phyloP scores from a whole-genome alignment of 352 stramenopile species.

The Globisporangium polare region DNA sequence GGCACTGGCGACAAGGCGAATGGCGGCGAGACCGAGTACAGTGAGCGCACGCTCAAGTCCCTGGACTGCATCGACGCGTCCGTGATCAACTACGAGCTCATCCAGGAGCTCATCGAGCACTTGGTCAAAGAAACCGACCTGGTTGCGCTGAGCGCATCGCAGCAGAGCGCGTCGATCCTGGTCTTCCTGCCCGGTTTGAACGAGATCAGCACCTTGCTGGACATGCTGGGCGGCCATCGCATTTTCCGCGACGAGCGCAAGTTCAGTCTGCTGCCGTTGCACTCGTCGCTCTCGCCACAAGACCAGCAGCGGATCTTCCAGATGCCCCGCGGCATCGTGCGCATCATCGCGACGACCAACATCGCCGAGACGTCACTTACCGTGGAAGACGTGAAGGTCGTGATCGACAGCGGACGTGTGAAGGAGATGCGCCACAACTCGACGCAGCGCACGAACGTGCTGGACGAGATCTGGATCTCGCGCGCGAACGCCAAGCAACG shows the following conservation, averaged over 20 bases:
- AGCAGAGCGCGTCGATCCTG: slow-evolving; percentile 83
- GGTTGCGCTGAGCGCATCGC: slow-evolving; percentile 17
- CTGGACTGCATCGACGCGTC: slow-evolving; percentile 85
- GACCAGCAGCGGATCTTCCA: slow-evolving; percentile 95
- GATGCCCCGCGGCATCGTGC: slow-evolving; percentile 50
- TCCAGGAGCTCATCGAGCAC: slow-evolving; percentile 86
- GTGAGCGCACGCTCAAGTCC: slow-evolving; percentile 78
- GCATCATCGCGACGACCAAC: slow-evolving; percentile 97
- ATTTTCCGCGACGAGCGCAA: slow-evolving; percentile 41
- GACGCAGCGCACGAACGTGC: slow-evolving; percentile 84
- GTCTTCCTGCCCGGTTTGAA: slow-evolving; percentile 94
- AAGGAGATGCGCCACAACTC: slow-evolving; percentile 88
- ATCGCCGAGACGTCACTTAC: slow-evolving; percentile 96
- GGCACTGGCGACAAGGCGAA: not conserved
- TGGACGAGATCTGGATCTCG: slow-evolving; percentile 88
- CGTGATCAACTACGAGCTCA: slow-evolving; percentile 94
- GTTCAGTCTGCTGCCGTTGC: slow-evolving; percentile 87
- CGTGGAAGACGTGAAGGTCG: slow-evolving; percentile 92
- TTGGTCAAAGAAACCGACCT: slow-evolving; percentile 58
- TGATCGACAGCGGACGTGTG: slow-evolving; percentile 96
- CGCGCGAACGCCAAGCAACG: slow-evolving; percentile 90
- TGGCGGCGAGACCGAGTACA: slow-evolving; percentile 48
- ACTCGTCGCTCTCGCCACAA: slow-evolving; percentile 90
- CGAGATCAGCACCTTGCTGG: slow-evolving; percentile 91
- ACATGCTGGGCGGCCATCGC: slow-evolving; percentile 57